phyloP scores from a whole-genome alignment of 1,139 yeast genomes.

The Nakaseomyces kungkrabaensis region DNA sequence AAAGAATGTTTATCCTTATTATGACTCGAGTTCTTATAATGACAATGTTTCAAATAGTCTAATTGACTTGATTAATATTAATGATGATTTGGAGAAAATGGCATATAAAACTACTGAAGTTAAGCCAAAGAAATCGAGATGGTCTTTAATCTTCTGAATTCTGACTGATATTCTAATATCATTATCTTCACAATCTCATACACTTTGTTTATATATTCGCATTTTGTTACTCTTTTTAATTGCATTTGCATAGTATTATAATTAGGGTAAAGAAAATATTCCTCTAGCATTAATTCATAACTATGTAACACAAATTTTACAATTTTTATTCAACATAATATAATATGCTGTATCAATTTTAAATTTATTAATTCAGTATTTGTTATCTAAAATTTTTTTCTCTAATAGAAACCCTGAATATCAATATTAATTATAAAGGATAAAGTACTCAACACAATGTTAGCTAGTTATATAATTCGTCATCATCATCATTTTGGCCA shows the following conservation, averaged over 20 bases:
- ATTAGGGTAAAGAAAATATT: neutral
- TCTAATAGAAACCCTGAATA: no score
- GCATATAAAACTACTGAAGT: neutral
- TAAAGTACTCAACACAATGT: no score
- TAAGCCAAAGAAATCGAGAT: neutral
- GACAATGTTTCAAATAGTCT: neutral
- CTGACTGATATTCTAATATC: neutral
- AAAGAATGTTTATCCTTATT: neutral
- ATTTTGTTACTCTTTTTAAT: neutral
- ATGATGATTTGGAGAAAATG: neutral
- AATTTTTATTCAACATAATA: no score
- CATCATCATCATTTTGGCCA: conserved; percentile 72
- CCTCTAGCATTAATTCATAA: no score
- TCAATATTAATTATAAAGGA: no score
- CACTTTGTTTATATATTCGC: neutral
- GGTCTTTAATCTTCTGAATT: neutral
- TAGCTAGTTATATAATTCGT: conserved; percentile 50
- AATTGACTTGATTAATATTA: neutral
- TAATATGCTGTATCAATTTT: no score
- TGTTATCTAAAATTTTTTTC: no score
- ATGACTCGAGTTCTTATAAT: neutral
- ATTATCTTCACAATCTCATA: neutral
- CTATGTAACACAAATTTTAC: no score
- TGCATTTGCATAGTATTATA: neutral
- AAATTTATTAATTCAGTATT: no score